These are phyloP conservation scores for Trichoderma breve DNA, from an alignment of 2,329 filamentous ascomycete genomes.

Conservation along the genomic window DNA sequence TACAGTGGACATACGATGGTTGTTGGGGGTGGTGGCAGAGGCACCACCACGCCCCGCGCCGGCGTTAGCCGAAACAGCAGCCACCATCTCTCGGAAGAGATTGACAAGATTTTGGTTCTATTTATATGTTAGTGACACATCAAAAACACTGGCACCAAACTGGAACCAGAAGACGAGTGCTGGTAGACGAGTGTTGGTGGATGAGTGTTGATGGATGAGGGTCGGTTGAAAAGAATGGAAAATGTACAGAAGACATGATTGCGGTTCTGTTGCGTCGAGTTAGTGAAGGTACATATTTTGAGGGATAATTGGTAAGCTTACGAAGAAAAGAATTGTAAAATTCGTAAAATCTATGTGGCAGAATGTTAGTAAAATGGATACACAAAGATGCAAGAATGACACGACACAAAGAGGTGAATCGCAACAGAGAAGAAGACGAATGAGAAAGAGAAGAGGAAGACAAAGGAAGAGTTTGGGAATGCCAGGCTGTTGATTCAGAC, in stretches of 20 bases:
- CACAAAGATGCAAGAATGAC: too few relatives aligned
- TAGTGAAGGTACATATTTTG: background rate
- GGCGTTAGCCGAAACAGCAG: too few relatives aligned
- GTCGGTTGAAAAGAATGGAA: background rate
- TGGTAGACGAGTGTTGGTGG: background rate
- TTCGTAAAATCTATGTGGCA: too few relatives aligned
- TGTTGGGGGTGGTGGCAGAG: background rate
- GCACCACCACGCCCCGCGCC: too few relatives aligned
- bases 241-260: background rate
- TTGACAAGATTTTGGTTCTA: rapidly evolving
- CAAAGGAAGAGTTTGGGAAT: too few relatives aligned
- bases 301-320: background rate
- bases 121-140: background rate
- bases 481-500: too few relatives aligned
- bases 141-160: background rate
- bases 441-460: too few relatives aligned
- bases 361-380: too few relatives aligned
- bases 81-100: too few relatives aligned
- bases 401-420: too few relatives aligned
- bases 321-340: background rate
- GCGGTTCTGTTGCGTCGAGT: background rate
- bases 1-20: background rate
- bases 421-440: too few relatives aligned
- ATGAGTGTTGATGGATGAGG: background rate
- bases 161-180: background rate